phyloP scores from a whole-genome alignment of 129 eudicot genomes.

The carrot (Daucus carota) region DH1_v3.0 NC_030381.2:35676501-35677000 shows the following conservation, averaged over 20 bases:
- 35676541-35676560: background rate
- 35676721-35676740: constrained; percentile 26
- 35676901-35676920: background rate
- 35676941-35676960: background rate
- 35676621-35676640: background rate
- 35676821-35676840: constrained; percentile 93
- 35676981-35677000: background rate
- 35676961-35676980: background rate
- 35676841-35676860: constrained; percentile 90
- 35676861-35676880: constrained; percentile 31
- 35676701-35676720: constrained; percentile 15
- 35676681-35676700: background rate
- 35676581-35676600: background rate
- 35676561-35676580: background rate
- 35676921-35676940: background rate
- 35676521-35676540: background rate
- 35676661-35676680: background rate
- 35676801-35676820: constrained; percentile 98
- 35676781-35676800: constrained; percentile 95
- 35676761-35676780: constrained; percentile 99
- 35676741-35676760: constrained; percentile 98
- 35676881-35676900: background rate
- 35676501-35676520: background rate
- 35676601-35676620: background rate
- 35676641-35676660: background rate